These are phyloP conservation scores for Sarocladium kiliense DNA, from an alignment of 2,329 filamentous ascomycete species.

Conservation along the genomic window DNA sequence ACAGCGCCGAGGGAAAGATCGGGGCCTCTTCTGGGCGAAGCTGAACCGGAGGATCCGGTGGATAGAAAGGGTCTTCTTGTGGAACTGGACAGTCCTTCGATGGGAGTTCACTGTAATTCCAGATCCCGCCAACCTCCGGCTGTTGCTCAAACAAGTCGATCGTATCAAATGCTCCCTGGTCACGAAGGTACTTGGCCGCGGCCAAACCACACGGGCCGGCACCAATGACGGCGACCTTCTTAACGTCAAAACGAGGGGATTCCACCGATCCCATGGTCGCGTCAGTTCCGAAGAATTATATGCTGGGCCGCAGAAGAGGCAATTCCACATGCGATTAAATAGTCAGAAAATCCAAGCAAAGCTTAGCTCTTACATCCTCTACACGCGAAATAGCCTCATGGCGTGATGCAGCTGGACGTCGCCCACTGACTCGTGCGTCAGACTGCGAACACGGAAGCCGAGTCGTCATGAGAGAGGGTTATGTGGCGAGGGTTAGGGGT, in stretches of 20 bases:
- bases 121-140: slow-evolving; percentile 70
- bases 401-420: neutral
- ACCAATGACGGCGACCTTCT: slow-evolving; percentile 71
- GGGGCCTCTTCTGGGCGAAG: slow-evolving; percentile 29
- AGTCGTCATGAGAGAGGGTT: neutral
- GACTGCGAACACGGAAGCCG: neutral
- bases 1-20: slow-evolving; percentile 77
- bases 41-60: slow-evolving; percentile 59
- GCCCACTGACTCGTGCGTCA: neutral
- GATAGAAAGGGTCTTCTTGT: slow-evolving; percentile 59
- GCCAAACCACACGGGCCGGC: slow-evolving; percentile 76
- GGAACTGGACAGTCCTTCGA: slow-evolving; percentile 53
- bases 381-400: slow-evolving; percentile 5
- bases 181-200: slow-evolving; percentile 73
- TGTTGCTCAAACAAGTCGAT: slow-evolving; percentile 83
- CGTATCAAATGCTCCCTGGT: slow-evolving; percentile 59
- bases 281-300: neutral
- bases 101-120: slow-evolving; percentile 65
- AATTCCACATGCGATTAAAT: no score
- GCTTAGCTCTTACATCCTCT: neutral
- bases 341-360: neutral
- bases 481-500: neutral
- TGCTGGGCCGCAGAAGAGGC: no score
- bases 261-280: slow-evolving; percentile 24
- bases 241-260: slow-evolving; percentile 39